Evolutionary conservation across 306 rosid species (phyloP).

Genomic region (Sphenostylis stenocarpa): DNA sequence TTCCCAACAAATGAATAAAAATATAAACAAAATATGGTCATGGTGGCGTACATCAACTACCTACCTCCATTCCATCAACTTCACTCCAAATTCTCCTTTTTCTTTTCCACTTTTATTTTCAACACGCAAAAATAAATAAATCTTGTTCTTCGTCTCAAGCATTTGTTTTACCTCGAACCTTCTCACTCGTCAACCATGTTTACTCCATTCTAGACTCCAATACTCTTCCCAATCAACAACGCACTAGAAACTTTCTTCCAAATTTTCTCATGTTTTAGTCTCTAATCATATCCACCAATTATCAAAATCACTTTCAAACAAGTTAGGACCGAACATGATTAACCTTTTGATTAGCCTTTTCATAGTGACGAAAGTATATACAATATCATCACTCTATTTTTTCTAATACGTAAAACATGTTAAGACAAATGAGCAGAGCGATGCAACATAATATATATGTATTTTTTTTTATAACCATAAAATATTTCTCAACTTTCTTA

Average conservation of each 20-base stretch:
- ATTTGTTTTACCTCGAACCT: slow-evolving; percentile 33
- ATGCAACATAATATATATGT: not conserved
- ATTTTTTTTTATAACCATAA: too few species aligned
- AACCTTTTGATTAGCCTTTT: slow-evolving; percentile 35
- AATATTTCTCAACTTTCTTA: too few species aligned
- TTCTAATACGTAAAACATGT: not conserved
- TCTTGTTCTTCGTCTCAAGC: not conserved
- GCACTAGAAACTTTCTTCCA: not conserved
- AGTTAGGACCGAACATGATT: slow-evolving; percentile 33
- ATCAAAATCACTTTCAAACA: slow-evolving; percentile 28
- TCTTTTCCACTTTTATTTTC: not conserved
- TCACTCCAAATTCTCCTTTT: not conserved
- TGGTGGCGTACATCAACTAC: not conserved
- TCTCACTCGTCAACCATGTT: not conserved
- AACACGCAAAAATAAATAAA: not conserved
- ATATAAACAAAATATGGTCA: not conserved
- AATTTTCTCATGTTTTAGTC: slow-evolving; percentile 25
- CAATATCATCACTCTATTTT: not conserved
- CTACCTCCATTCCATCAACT: not conserved
- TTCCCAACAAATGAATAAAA: not conserved
- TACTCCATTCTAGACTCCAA: not conserved
- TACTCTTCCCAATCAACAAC: slow-evolving; percentile 5
- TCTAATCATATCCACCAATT: not conserved
- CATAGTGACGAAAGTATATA: not conserved
- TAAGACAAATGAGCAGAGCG: not conserved